A percentile compares a stretch with the other conserved stretches of the same genome.
Evolutionary conservation across 345 rosid species (phyloP).

Genomic region (Rhodamnia argentea): DNA sequence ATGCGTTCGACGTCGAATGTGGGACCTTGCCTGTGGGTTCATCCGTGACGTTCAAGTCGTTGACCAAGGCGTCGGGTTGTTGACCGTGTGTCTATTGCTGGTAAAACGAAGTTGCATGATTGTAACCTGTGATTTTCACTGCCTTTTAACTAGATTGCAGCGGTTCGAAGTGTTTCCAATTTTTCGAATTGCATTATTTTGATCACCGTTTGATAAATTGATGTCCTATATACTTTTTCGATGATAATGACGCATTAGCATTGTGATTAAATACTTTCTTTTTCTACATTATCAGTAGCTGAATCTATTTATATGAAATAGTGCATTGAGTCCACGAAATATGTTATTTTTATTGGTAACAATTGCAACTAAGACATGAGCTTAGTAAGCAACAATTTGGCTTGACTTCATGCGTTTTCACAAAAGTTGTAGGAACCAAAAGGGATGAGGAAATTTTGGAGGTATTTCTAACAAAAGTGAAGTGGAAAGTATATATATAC

Average conservation of each 20-base stretch:
- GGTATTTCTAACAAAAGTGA: too few relatives aligned
- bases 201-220: not conserved
- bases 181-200: not conserved
- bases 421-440: too few relatives aligned
- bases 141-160: not conserved
- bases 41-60: constrained; percentile 26
- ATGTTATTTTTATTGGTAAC: too few relatives aligned
- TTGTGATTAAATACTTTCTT: not conserved
- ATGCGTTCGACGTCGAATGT: constrained; percentile 24
- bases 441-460: too few relatives aligned
- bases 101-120: not conserved
- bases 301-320: too few relatives aligned
- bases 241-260: not conserved
- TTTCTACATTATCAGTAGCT: not conserved
- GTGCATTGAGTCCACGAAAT: too few relatives aligned
- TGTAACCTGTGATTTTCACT: too few relatives aligned
- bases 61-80: constrained; percentile 14
- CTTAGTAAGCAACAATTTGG: too few relatives aligned
- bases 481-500: too few relatives aligned
- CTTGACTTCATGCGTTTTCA: too few relatives aligned
- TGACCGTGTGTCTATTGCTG: not conserved
- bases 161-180: not conserved
- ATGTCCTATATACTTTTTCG: not conserved
- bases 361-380: too few relatives aligned
- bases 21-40: constrained; percentile 1